Percentiles rank a stretch among this genome's conserved stretches.
Evolutionary conservation across 2,329 filamentous ascomycete genomes (phyloP).

Genomic region (Chrysoporthe puriensis): DNA sequence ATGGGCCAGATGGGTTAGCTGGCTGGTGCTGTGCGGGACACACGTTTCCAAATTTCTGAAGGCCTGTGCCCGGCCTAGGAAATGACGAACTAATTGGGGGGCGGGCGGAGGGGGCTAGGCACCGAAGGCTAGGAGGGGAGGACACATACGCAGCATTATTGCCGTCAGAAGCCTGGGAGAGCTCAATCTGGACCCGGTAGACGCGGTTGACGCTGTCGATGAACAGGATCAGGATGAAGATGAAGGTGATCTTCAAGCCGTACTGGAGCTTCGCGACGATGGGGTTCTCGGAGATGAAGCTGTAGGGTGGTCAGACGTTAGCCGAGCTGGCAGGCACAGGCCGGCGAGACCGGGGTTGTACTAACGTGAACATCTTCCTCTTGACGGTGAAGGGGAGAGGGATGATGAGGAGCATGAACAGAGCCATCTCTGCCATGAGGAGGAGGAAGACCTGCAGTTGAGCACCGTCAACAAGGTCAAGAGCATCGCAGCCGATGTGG

Average conservation of each 20-base stretch:
- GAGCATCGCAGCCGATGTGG: slow-evolving; percentile 6
- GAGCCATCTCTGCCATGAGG: slow-evolving; percentile 79
- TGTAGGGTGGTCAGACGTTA: slow-evolving; percentile 38
- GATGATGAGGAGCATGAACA: slow-evolving; percentile 80
- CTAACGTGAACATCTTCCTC: slow-evolving; percentile 79
- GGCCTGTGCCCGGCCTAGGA: neutral
- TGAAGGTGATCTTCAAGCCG: slow-evolving; percentile 97
- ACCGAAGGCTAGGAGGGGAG: neutral
- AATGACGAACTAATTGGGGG: neutral
- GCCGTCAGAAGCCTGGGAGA: slow-evolving; percentile 72
- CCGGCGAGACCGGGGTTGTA: neutral
- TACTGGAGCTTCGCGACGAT: slow-evolving; percentile 92
- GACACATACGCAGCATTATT: slow-evolving; percentile 51
- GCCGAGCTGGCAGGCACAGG: slow-evolving; percentile 4
- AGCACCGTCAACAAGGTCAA: slow-evolving; percentile 33
- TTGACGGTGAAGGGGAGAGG: slow-evolving; percentile 87
- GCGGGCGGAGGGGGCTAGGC: neutral
- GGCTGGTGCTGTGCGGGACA: neutral
- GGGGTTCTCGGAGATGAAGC: slow-evolving; percentile 90
- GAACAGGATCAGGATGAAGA: slow-evolving; percentile 98
- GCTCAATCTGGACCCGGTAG: slow-evolving; percentile 92
- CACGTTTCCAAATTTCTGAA: neutral
- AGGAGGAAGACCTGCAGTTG: slow-evolving; percentile 74
- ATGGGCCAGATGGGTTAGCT: slow-evolving; percentile 29
- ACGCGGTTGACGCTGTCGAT: slow-evolving; percentile 95